Evolutionary conservation across 495 filamentous ascomycete genomes (phyloP).

Genomic region (Penicillium crystallinum): DNA sequence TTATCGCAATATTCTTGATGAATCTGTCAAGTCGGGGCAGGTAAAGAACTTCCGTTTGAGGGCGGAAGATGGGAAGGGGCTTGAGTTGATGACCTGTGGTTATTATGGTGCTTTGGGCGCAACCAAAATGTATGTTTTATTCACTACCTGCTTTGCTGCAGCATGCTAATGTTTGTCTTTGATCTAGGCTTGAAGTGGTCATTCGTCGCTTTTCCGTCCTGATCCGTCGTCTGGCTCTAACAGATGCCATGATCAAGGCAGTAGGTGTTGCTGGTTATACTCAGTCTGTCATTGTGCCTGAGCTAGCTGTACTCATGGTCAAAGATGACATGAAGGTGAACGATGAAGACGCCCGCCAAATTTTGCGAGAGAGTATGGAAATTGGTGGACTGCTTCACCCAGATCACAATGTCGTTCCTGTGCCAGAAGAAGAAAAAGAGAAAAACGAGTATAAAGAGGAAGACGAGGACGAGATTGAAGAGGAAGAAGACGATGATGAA

Average conservation of each 20-base stretch:
- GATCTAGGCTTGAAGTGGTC: slow-evolving; percentile 54
- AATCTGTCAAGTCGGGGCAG: slow-evolving; percentile 54
- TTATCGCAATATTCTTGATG: slow-evolving; percentile 56
- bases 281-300: slow-evolving; percentile 81
- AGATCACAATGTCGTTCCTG: slow-evolving; percentile 48
- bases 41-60: slow-evolving; percentile 55
- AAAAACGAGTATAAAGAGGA: neutral
- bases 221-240: slow-evolving; percentile 57
- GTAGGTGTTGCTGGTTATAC: slow-evolving; percentile 71
- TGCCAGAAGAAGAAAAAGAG: slow-evolving; percentile 17
- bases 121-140: slow-evolving; percentile 49
- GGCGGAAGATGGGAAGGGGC: slow-evolving; percentile 26
- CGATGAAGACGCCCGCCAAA: slow-evolving; percentile 57
- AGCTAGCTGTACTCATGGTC: slow-evolving; percentile 70
- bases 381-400: slow-evolving; percentile 74
- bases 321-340: slow-evolving; percentile 78
- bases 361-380: slow-evolving; percentile 69
- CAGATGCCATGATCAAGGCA: slow-evolving; percentile 63
- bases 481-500: neutral
- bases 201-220: slow-evolving; percentile 54
- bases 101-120: slow-evolving; percentile 86
- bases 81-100: slow-evolving; percentile 55
- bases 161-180: slow-evolving; percentile 3
- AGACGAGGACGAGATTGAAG: neutral
- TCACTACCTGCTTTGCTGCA: neutral